phyloP scores from a whole-genome alignment of 2,329 filamentous ascomycete genomes.

The Coniochaeta sp. region DNA sequence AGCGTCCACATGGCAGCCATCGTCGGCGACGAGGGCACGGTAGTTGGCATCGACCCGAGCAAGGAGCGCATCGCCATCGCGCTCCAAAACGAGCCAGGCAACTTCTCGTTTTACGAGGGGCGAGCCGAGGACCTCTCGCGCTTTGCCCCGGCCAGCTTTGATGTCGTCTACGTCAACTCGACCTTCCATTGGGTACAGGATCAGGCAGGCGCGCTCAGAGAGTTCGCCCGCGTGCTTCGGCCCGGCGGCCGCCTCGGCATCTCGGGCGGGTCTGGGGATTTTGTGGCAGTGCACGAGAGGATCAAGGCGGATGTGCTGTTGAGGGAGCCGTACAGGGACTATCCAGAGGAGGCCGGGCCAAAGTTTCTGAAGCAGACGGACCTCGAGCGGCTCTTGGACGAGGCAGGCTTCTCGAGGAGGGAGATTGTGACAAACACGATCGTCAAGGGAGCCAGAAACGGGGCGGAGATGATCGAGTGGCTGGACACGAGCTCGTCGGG shows the following conservation, averaged over 20 bases:
- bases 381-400: slow-evolving; percentile 14
- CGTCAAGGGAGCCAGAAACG: slow-evolving; percentile 10
- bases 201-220: slow-evolving; percentile 13
- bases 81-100: slow-evolving; percentile 1
- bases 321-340: slow-evolving; percentile 14
- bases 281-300: slow-evolving; percentile 12
- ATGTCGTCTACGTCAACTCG: slow-evolving; percentile 18
- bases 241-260: slow-evolving; percentile 10
- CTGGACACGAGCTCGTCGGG: slow-evolving; percentile 23
- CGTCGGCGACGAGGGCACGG: slow-evolving; percentile 12
- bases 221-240: slow-evolving; percentile 17
- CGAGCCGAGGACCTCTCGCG: slow-evolving; percentile 16
- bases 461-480: slow-evolving; percentile 22
- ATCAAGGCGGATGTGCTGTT: slow-evolving; percentile 18
- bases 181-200: slow-evolving; percentile 22
- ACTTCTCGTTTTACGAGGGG: slow-evolving; percentile 15
- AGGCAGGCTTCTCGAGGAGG: slow-evolving; percentile 11
- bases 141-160: slow-evolving; percentile 14
- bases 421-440: slow-evolving; percentile 17
- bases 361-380: slow-evolving; percentile 18
- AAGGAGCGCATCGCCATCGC: slow-evolving; percentile 18
- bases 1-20: slow-evolving; percentile 16
- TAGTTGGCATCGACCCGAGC: slow-evolving; percentile 24
- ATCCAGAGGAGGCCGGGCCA: slow-evolving; percentile 14
- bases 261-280: slow-evolving; percentile 13